Base-by-base conservation (phyloP, 805 yeast species). In the Metschnikowia bowlesiae region DNA sequence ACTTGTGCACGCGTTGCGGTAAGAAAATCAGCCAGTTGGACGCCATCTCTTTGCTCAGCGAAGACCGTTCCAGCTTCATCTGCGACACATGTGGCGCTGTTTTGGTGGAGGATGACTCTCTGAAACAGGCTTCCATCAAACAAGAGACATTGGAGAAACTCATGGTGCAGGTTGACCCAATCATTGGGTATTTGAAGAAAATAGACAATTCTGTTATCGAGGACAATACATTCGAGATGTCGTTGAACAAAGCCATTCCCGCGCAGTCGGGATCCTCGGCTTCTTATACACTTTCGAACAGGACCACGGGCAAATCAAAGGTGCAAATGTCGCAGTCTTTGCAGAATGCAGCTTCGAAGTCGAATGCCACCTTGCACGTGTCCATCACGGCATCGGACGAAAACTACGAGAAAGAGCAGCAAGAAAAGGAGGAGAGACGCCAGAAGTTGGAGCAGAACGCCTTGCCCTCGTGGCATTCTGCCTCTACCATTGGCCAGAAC, bases 381-480 rank as follows among this genome's bases (percentile, higher is more conserved):
- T 84, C 87, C 58, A 90, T 94, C 47, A 84, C 96, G 4, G 94
- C 92, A 14, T 87, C 84, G 59, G 97, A 89, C 67, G 95, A 88
- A 61, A 82, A 82, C 53, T 76, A 79, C 57, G 83, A 79, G 63
- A 79, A 82, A 58, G 90, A 84, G 67, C 78, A 78, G 59, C 78
- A 74, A 62, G 83, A 83, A 58, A 73, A 80, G 62, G 85, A 87
- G 65, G 83, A 74, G 73, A 83, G 79, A 77, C 82, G 80, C 67
- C 84, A 79, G 66, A 77, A 81, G 57, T 76, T 91, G 66, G 85
- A 87, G 63, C 97, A 92, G 67, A 94, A 94, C 65, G 97, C 97
- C 4, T 76, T 94, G 57, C 99, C 99, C 7, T 85, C 94, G 30
- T 94, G 99, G 99, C 96, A 94, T 65, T 82, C 86, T 56, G 85